Conservation (phyloP, 1,284 basidiomycete species). For the Austroboletus novae-zelandiae region DNA sequence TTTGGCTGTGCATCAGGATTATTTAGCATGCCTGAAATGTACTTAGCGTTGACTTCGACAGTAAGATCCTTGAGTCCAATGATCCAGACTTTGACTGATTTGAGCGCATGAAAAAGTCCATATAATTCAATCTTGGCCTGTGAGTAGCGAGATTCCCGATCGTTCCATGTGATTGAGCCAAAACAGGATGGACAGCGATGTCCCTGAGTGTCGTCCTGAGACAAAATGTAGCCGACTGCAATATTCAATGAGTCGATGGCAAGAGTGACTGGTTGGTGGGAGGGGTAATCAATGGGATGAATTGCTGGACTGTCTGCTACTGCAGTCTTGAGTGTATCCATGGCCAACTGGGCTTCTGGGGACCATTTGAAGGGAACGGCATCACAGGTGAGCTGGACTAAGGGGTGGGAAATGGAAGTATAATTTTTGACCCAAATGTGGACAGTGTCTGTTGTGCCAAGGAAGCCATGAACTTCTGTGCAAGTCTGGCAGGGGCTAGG, state of each 20-base stretch:
- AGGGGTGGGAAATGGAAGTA: background rate
- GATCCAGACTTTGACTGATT: background rate
- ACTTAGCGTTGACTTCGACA: background rate
- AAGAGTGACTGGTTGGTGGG: conserved; percentile 28
- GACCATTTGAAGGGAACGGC: background rate
- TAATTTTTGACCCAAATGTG: conserved; percentile 27
- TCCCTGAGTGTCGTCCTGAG: conserved; percentile 27
- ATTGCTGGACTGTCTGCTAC: conserved; percentile 21
- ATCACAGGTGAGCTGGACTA: conserved; percentile 1
- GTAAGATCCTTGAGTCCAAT: background rate
- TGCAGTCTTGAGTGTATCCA: conserved; percentile 29
- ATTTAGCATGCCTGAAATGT: conserved; percentile 5
- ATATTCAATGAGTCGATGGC: conserved; percentile 37
- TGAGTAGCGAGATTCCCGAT: conserved; percentile 37
- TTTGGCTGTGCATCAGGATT: conserved; percentile 21
- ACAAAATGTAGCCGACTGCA: conserved; percentile 32
- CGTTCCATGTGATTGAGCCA: conserved; percentile 38
- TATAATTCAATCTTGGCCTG: conserved; percentile 44
- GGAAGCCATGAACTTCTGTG: conserved; percentile 28
- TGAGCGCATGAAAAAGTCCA: conserved; percentile 32
- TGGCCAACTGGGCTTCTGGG: conserved; percentile 3
- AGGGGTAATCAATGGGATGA: conserved; percentile 34
- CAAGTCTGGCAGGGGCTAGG: background rate
- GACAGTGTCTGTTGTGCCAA: conserved; percentile 25
- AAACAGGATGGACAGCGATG: conserved; percentile 23